Percentiles rank a stretch among this genome's conserved stretches.
These are phyloP conservation scores for Acacia concinna DNA, from an alignment of 331 rosid genomes.

Conservation along the genomic window DNA sequence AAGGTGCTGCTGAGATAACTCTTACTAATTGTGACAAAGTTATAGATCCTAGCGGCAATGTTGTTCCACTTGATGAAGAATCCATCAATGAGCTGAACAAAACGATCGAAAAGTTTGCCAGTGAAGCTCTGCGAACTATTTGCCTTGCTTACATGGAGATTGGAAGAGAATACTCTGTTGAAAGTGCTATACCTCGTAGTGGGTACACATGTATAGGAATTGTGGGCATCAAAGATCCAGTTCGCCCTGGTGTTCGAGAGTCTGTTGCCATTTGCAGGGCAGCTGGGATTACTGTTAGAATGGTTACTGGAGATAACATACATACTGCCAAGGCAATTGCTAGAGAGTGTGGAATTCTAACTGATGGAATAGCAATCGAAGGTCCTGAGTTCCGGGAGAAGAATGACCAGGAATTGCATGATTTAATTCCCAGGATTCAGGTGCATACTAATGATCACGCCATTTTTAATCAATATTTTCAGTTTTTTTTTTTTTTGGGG, in stretches of 20 bases:
- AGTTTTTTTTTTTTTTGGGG: constrained; percentile 18
- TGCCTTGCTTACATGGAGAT: constrained; percentile 88
- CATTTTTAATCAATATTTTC: constrained; percentile 15
- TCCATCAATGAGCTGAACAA: constrained; percentile 52
- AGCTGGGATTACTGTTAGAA: constrained; percentile 87
- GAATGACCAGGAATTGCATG: constrained; percentile 59
- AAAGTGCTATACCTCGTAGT: constrained; percentile 51
- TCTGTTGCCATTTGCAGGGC: constrained; percentile 92
- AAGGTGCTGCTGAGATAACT: constrained; percentile 93
- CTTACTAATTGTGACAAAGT: constrained; percentile 74
- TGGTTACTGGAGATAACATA: constrained; percentile 99
- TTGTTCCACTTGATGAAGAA: constrained; percentile 57
- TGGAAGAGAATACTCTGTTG: constrained; percentile 50
- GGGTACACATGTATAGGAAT: constrained; percentile 93
- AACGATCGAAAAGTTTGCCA: constrained; percentile 75
- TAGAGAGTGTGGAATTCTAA: constrained; percentile 94
- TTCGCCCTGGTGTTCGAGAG: constrained; percentile 91
- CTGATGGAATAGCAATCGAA: constrained; percentile 91
- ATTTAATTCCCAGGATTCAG: constrained; percentile 83
- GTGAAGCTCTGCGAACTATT: constrained; percentile 89
- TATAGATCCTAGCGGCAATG: constrained; percentile 58
- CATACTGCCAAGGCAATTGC: constrained; percentile 98
- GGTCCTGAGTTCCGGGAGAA: constrained; percentile 89
- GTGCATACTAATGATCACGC: constrained; percentile 40
- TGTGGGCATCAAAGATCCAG: constrained; percentile 98